A percentile compares a stretch with the other conserved stretches of the same genome.
Evolutionary conservation across 139 green algal species (phyloP).

Genomic region (Micromonas commoda): DNA sequence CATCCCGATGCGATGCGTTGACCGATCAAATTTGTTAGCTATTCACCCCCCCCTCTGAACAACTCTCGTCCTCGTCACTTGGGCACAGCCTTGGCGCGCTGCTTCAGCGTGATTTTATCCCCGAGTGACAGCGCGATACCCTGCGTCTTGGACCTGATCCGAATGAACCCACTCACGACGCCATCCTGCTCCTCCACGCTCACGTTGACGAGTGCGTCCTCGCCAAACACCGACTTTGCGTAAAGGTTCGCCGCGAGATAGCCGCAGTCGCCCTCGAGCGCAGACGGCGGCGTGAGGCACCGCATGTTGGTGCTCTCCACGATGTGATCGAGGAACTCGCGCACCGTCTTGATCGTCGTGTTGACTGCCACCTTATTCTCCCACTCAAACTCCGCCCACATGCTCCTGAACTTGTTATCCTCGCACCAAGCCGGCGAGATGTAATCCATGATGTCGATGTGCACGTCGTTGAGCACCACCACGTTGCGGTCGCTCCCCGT

Average conservation of each 20-base stretch:
- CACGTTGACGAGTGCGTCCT: slow-evolving; percentile 97
- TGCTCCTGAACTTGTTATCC: slow-evolving; percentile 85
- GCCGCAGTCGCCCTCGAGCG: slow-evolving; percentile 82
- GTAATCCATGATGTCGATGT: slow-evolving; percentile 99
- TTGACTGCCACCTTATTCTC: slow-evolving; percentile 99
- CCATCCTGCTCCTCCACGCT: slow-evolving; percentile 86
- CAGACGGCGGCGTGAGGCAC: slow-evolving; percentile 80
- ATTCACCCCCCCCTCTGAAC: not conserved
- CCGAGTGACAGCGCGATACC: slow-evolving; percentile 89
- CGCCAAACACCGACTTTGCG: slow-evolving; percentile 92
- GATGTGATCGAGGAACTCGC: slow-evolving; percentile 89
- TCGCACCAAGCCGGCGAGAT: slow-evolving; percentile 81
- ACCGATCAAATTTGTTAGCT: not conserved
- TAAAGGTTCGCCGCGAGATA: slow-evolving; percentile 98
- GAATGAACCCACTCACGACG: slow-evolving; percentile 84
- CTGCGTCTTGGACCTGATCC: slow-evolving; percentile 87
- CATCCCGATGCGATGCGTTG: too few species aligned
- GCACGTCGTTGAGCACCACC: slow-evolving; percentile 96
- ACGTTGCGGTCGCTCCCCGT: slow-evolving; percentile 56
- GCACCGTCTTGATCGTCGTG: slow-evolving; percentile 80
- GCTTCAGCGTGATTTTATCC: slow-evolving; percentile 98
- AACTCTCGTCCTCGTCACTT: not conserved
- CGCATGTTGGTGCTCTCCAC: slow-evolving; percentile 93
- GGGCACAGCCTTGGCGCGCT: slow-evolving; percentile 61
- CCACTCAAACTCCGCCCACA: slow-evolving; percentile 99